Percentiles rank a stretch among this genome's conserved stretches.
phyloP scores from a whole-genome alignment of 1,139 yeast species.

The Candida dubliniensis region DNA sequence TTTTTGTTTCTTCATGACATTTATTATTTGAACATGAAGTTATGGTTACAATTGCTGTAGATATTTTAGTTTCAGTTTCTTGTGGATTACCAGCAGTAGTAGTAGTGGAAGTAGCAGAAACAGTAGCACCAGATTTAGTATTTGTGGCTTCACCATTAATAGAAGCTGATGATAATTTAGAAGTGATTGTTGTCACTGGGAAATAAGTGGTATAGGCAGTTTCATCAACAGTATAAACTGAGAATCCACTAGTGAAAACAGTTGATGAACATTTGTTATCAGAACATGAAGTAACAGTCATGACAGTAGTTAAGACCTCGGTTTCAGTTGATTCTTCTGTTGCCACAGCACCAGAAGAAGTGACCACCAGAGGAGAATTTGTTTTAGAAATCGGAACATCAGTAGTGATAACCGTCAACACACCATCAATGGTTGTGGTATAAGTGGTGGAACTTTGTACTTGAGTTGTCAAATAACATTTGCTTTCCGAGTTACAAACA shows the following conservation, averaged over 20 bases:
- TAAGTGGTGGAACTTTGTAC: slow-evolving; percentile 33
- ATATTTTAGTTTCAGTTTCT: slow-evolving; percentile 1
- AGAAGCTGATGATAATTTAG: slow-evolving; percentile 1
- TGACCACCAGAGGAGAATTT: too few species aligned
- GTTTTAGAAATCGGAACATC: slow-evolving; percentile 2
- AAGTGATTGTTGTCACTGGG: slow-evolving; percentile 19
- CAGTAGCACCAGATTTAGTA: slow-evolving; percentile 12
- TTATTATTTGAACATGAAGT: slow-evolving; percentile 24
- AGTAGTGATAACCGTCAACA: slow-evolving; percentile 30
- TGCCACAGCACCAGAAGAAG: slow-evolving; percentile 11
- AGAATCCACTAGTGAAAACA: slow-evolving; percentile 25
- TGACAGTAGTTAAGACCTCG: slow-evolving; percentile 24
- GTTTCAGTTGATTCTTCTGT: slow-evolving; percentile 11
- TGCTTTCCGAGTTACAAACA: slow-evolving; percentile 29
- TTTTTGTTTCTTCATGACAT: slow-evolving; percentile 29
- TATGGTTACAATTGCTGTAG: slow-evolving; percentile 20
- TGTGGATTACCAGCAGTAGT: slow-evolving; percentile 3
- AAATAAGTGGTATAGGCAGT: slow-evolving; percentile 30
- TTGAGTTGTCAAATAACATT: slow-evolving; percentile 37
- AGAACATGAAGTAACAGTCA: slow-evolving; percentile 50
- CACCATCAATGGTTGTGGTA: slow-evolving; percentile 41
- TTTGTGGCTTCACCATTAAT: slow-evolving; percentile 7
- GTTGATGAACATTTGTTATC: slow-evolving; percentile 31
- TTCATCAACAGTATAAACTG: slow-evolving; percentile 26
- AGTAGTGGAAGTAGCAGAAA: slow-evolving; percentile 9